These are phyloP conservation scores for Aurifilum marmelostoma DNA, from an alignment of 2,329 filamentous ascomycete species.

Conservation along the genomic window DNA sequence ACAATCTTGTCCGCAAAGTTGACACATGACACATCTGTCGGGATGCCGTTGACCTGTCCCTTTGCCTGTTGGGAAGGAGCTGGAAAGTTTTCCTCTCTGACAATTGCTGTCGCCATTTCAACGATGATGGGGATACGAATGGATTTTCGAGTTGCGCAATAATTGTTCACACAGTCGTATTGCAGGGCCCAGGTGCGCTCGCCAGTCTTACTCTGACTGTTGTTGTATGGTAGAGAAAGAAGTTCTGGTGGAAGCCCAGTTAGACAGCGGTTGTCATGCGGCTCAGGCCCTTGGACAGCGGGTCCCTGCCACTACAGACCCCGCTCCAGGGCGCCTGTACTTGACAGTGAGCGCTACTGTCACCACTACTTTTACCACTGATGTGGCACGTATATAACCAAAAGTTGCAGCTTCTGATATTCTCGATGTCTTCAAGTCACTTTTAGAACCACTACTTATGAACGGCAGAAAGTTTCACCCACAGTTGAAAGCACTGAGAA, in stretches of 20 bases:
- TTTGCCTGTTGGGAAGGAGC: slow-evolving; percentile 62
- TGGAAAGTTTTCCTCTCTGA: slow-evolving; percentile 66
- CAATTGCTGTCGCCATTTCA: slow-evolving; percentile 19
- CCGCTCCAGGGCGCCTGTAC: not conserved
- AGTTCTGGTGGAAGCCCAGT: not conserved
- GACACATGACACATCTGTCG: slow-evolving; percentile 73
- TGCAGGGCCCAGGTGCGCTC: not conserved
- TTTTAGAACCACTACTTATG: not conserved
- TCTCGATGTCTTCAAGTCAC: not conserved
- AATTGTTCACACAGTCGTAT: not conserved
- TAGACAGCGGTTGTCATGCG: not conserved
- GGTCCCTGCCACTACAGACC: not conserved
- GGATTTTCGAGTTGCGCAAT: no score
- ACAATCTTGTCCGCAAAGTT: slow-evolving; percentile 90
- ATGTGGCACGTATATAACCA: not conserved
- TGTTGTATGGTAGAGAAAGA: not conserved
- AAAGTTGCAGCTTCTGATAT: not conserved
- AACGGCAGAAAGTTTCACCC: no score
- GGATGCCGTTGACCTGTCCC: slow-evolving; percentile 66
- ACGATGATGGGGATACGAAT: not conserved
- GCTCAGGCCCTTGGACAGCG: not conserved
- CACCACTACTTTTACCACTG: no score
- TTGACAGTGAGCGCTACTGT: not conserved
- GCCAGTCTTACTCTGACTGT: not conserved
- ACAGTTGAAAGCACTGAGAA: no score